Evolutionary conservation across 2,329 filamentous ascomycete species (phyloP), one percentile per base, ranked within the genome.

Genomic region (Myriosclerotinia scirpicola): DNA sequence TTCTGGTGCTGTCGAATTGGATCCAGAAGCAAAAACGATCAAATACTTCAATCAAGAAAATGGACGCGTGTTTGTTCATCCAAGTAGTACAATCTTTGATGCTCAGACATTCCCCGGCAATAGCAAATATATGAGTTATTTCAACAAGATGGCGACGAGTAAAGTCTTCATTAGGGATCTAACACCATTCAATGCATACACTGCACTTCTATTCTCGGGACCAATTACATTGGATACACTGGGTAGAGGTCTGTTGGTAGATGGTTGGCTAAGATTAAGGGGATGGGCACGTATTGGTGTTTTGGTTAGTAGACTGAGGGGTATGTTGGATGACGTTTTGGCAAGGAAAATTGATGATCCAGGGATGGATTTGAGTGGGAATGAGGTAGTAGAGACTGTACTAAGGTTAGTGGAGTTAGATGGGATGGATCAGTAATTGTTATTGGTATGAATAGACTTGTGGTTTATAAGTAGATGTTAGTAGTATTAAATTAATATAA

Each of bases 261-360:
- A 98, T 78, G 93, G 92, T 62, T 98, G 94, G 95, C 81, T 98
- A 44, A 78, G 85, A 46, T 80, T 99, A 42, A 85, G 92, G 34
- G 95, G 95, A 0, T 99, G 95, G 95, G 94, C 95, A 1, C 86
- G 95, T 56, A 95, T 99, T 70, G 95, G 94, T 40, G 94, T 98
- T 15, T 78, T 99, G 71, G 90, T 97, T 3, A 91, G 90, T 55
- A 83, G 94, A 69, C 79, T 99, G 71, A 84, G 95, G 69, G 87
- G 88, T 67, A 91, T 98, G 88, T 83, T 99, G 64, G 95, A 99
- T 80, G 87, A 89, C 71, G 83, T 96, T 69, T 85, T 99, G 74
- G 90, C 90, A 67, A 83, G 85, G 71, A 93, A 93, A 78, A 87
- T 97, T 59, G 91, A 93, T 76, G 87, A 91, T 69, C 91, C 91